Percentiles rank a stretch among this genome's conserved stretches.
These are phyloP conservation scores for Phytopythium chamaehyphon DNA, from an alignment of 352 stramenopile genomes.

Conservation along the genomic window DNA sequence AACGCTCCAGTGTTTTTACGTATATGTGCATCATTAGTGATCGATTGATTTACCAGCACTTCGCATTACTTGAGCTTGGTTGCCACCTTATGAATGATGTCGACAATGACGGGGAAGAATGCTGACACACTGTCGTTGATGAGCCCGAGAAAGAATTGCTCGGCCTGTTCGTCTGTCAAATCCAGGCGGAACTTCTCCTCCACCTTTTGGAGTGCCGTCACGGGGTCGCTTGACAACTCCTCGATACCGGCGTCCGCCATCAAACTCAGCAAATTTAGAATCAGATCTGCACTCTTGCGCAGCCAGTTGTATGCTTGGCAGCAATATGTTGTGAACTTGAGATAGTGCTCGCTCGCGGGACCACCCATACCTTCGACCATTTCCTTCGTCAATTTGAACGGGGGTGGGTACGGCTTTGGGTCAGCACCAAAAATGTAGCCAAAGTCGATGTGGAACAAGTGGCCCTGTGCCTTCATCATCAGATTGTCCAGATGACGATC, in stretches of 20 bases:
- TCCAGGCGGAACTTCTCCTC: slow-evolving; percentile 97
- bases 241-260: slow-evolving; percentile 99
- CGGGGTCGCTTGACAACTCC: slow-evolving; percentile 80
- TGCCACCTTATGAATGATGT: slow-evolving; percentile 86
- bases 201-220: slow-evolving; percentile 84
- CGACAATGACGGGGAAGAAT: slow-evolving; percentile 85
- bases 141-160: slow-evolving; percentile 95
- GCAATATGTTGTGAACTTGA: slow-evolving; percentile 92
- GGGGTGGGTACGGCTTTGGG: slow-evolving; percentile 97
- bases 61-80: slow-evolving; percentile 52
- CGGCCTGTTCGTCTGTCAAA: slow-evolving; percentile 96
- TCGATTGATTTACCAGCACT: too few relatives aligned
- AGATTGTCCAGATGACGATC: slow-evolving; percentile 99
- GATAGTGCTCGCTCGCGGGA: slow-evolving; percentile 88
- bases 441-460: slow-evolving; percentile 99
- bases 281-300: slow-evolving; percentile 96
- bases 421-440: slow-evolving; percentile 99
- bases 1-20: too few relatives aligned
- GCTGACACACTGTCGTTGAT: slow-evolving; percentile 95
- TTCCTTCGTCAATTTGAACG: slow-evolving; percentile 97
- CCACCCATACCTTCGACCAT: slow-evolving; percentile 98
- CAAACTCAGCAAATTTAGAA: slow-evolving; percentile 98
- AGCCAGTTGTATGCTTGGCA: slow-evolving; percentile 93
- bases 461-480: slow-evolving; percentile 95
- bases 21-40: too few relatives aligned